phyloP scores from a whole-genome alignment of 2,329 filamentous ascomycete genomes.

The Microdochium nivale region DNA sequence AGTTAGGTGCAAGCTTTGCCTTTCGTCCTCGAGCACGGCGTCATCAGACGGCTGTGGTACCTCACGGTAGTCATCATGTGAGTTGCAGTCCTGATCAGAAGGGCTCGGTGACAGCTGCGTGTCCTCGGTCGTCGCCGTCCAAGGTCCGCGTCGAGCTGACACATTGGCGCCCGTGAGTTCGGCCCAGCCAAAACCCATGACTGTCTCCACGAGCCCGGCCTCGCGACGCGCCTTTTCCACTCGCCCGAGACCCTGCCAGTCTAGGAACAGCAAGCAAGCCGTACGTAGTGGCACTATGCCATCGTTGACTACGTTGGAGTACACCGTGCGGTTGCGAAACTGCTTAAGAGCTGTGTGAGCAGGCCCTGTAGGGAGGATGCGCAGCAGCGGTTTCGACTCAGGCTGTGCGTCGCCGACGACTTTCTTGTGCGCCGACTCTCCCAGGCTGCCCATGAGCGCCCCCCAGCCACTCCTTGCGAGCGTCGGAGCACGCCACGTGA shows the following conservation, averaged over 20 bases:
- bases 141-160: constrained; percentile 35
- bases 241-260: constrained; percentile 88
- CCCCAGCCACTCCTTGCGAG: constrained; percentile 82
- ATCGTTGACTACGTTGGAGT: constrained; percentile 96
- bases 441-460: constrained; percentile 74
- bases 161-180: constrained; percentile 73
- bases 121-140: constrained; percentile 26
- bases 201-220: constrained; percentile 83
- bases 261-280: constrained; percentile 90
- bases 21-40: constrained; percentile 60
- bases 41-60: constrained; percentile 65
- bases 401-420: constrained; percentile 56
- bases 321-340: constrained; percentile 85
- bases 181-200: constrained; percentile 90
- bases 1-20: constrained; percentile 43
- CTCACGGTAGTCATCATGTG: constrained; percentile 34
- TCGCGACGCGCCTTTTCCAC: constrained; percentile 92
- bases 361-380: constrained; percentile 84
- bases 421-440: constrained; percentile 55
- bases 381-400: constrained; percentile 78
- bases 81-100: constrained; percentile 16
- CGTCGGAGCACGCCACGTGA: constrained; percentile 89
- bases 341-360: constrained; percentile 80
- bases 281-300: constrained; percentile 92
- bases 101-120: constrained; percentile 16